phyloP scores from a whole-genome alignment of 805 yeast species.

The Henningerozyma blattae region DNA sequence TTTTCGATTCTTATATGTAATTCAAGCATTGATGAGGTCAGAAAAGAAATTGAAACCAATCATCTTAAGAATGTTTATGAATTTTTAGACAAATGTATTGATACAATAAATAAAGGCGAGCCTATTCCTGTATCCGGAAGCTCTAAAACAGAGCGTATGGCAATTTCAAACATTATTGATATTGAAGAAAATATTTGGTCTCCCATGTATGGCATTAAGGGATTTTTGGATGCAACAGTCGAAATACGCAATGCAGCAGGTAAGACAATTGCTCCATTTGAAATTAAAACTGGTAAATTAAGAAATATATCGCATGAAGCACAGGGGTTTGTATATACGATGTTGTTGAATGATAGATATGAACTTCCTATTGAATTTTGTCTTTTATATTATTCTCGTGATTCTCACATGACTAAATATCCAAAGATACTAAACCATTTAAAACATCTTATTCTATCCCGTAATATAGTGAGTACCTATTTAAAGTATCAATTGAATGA shows the following conservation, averaged over 20 bases:
- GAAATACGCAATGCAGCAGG: constrained; percentile 39
- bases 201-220: constrained; percentile 79
- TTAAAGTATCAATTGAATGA: constrained; percentile 26
- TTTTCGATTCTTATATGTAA: constrained; percentile 47
- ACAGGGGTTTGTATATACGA: constrained; percentile 72
- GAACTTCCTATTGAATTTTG: constrained; percentile 53
- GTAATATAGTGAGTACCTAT: constrained; percentile 58
- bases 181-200: constrained; percentile 91
- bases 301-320: constrained; percentile 64
- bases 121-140: constrained; percentile 18
- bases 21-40: constrained; percentile 33
- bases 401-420: constrained; percentile 40
- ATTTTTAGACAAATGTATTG: constrained; percentile 40
- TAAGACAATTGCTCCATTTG: constrained; percentile 63
- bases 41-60: constrained; percentile 28
- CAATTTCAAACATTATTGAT: constrained; percentile 58
- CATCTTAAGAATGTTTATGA: constrained; percentile 41
- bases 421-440: constrained; percentile 45
- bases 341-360: constrained; percentile 71
- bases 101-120: constrained; percentile 18
- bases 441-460: constrained; percentile 51
- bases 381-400: constrained; percentile 63
- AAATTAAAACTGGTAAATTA: constrained; percentile 73
- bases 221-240: constrained; percentile 80
- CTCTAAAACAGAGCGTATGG: constrained; percentile 29